Percentiles rank a stretch among this genome's conserved stretches.
Evolutionary conservation across 148 eudicot species (phyloP).

Genomic region (Spergularia bocconei): DNA sequence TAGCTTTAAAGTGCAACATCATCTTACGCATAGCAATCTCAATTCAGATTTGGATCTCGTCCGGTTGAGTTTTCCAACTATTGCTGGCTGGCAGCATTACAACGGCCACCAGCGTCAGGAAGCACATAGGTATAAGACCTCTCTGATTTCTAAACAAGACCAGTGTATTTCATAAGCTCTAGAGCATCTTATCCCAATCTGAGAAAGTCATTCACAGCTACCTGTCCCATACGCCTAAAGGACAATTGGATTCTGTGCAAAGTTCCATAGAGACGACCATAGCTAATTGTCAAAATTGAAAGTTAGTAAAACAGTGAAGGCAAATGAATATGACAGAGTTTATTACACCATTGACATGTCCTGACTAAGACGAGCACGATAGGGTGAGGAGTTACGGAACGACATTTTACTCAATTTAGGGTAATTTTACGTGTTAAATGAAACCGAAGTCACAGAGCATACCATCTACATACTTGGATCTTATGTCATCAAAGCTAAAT

Average conservation of each 20-base stretch:
- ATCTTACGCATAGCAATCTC: no score
- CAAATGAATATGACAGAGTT: neutral
- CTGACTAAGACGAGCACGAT: neutral
- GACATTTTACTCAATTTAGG: neutral
- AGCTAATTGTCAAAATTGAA: neutral
- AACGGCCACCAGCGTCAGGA: neutral
- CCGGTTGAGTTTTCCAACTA: neutral
- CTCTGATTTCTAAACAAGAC: neutral
- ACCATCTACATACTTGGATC: neutral
- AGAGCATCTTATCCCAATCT: neutral
- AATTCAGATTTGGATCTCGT: no score
- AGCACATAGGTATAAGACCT: neutral
- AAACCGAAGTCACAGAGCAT: neutral
- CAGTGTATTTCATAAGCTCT: neutral
- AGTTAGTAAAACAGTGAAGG: neutral
- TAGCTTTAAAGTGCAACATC: no score
- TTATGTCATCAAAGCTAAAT: neutral
- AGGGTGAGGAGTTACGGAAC: no score
- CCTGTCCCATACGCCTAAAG: neutral
- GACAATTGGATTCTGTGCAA: neutral
- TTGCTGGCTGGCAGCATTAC: neutral
- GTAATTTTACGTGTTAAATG: constrained; percentile 4
- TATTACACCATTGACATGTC: neutral
- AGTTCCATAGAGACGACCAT: neutral
- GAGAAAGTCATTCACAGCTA: neutral